These are phyloP conservation scores for Pseudoturritis turrita DNA, from an alignment of 345 rosid species.

Conservation along the genomic window DNA sequence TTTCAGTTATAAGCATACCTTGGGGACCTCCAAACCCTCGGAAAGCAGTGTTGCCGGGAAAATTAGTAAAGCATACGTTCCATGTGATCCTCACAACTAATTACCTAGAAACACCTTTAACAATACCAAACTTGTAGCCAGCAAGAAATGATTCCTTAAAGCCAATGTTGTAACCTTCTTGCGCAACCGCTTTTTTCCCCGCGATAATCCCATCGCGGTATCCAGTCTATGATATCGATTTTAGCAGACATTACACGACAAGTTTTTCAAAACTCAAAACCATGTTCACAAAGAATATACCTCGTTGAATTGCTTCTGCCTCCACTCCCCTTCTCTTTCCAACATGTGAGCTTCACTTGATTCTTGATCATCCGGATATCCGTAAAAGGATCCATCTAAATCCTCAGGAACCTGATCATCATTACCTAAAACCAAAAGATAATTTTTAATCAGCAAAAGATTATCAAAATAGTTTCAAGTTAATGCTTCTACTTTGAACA, in stretches of 20 bases:
- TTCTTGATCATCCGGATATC: conserved; percentile 46
- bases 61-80: no score
- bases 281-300: conserved; percentile 27
- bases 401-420: conserved; percentile 27
- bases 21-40: no score
- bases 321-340: conserved; percentile 46
- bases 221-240: conserved; percentile 45
- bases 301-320: conserved; percentile 41
- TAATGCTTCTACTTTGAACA: no score
- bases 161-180: conserved; percentile 75
- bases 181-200: conserved; percentile 68
- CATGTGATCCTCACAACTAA: no score
- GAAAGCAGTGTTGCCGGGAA: no score
- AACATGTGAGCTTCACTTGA: conserved; percentile 29
- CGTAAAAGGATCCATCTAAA: conserved; percentile 43
- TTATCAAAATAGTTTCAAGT: neutral
- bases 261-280: neutral
- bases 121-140: conserved; percentile 73
- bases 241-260: neutral
- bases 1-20: no score
- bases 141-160: conserved; percentile 53
- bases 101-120: conserved; percentile 79
- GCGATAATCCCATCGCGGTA: conserved; percentile 78
- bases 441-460: neutral
- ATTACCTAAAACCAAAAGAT: conserved; percentile 20